Evolutionary conservation across 345 rosid species (phyloP).

Genomic region (Salix suchowensis): DNA sequence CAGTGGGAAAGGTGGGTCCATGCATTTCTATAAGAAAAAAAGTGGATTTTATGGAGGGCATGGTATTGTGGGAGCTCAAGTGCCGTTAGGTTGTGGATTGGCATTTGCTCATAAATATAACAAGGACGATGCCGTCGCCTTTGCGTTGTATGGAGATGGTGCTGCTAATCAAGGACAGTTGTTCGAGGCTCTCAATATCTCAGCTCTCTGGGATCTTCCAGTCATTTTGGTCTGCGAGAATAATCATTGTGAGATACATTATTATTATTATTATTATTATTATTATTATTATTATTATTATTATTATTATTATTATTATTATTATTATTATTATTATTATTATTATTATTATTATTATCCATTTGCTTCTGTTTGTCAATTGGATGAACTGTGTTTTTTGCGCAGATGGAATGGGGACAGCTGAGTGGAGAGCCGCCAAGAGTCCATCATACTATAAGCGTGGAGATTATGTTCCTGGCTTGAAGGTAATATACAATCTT

Average conservation of each 20-base stretch:
- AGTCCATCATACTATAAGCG: conserved; percentile 87
- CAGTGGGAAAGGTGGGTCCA: conserved; percentile 89
- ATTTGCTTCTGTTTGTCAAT: conserved; percentile 1
- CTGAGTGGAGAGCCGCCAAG: conserved; percentile 98
- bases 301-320: no score
- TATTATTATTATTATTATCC: not conserved
- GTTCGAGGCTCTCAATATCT: conserved; percentile 85
- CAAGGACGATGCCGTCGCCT: conserved; percentile 80
- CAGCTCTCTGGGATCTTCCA: conserved; percentile 98
- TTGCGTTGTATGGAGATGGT: conserved; percentile 87
- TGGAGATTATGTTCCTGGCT: conserved; percentile 96
- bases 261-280: not conserved
- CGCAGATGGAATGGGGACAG: conserved; percentile 98
- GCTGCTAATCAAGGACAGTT: conserved; percentile 98
- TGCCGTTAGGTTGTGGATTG: conserved; percentile 89
- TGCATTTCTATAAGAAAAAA: conserved; percentile 94
- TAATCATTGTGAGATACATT: conserved; percentile 65
- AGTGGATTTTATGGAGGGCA: conserved; percentile 84
- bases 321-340: no score
- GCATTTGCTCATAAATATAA: conserved; percentile 93
- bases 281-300: not conserved
- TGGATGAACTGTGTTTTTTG: not conserved
- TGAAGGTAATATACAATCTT: conserved; percentile 53
- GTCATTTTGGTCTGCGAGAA: conserved; percentile 91
- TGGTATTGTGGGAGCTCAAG: conserved; percentile 96